Evolutionary conservation across 345 rosid genomes (phyloP).

Genomic region (Salix brachista): DNA sequence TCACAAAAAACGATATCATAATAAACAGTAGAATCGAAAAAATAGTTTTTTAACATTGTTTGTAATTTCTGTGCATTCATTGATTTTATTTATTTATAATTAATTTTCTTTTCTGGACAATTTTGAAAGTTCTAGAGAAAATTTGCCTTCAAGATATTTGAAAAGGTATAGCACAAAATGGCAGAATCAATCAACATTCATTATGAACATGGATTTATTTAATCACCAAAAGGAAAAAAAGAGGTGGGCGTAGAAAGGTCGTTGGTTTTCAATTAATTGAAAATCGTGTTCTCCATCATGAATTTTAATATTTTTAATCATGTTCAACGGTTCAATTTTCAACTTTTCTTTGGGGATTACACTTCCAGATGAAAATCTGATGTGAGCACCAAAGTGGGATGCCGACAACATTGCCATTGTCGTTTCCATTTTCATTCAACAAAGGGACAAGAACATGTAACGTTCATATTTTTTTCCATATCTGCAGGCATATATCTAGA

Average conservation of each 20-base stretch:
- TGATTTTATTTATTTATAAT: too few species aligned
- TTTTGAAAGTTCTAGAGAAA: background rate
- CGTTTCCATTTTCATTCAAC: background rate
- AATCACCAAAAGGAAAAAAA: background rate
- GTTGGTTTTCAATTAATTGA: background rate
- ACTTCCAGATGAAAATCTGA: background rate
- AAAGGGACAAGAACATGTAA: background rate
- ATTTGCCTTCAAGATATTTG: background rate
- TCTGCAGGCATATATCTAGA: too few species aligned
- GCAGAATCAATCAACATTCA: background rate
- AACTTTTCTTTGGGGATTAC: background rate
- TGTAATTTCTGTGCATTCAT: background rate
- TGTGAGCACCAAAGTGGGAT: background rate
- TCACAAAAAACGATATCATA: too few species aligned
- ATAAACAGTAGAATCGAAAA: too few species aligned
- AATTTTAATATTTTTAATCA: background rate
- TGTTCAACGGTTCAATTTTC: background rate
- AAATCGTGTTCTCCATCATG: background rate
- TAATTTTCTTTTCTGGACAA: background rate
- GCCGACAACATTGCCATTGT: background rate
- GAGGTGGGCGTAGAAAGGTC: background rate
- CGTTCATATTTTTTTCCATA: background rate
- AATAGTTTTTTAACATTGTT: background rate
- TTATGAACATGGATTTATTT: background rate
- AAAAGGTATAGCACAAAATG: background rate